phyloP scores from a whole-genome alignment of 1,284 basidiomycete genomes.

The Pseudozyma pruni region DNA sequence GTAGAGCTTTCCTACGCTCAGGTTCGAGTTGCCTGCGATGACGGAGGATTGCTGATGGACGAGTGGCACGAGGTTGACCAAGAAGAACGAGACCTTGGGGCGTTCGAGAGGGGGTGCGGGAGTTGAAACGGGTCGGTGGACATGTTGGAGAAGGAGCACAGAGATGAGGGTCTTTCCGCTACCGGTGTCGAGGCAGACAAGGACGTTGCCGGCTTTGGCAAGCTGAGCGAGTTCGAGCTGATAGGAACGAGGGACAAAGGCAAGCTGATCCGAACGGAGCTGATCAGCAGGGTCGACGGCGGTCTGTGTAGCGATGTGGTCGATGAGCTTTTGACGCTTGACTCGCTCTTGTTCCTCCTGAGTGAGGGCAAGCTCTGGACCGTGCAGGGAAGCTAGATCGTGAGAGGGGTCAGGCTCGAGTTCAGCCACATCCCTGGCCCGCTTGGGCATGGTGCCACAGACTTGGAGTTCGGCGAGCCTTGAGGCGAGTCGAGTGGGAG shows the following conservation, averaged over 20 bases:
- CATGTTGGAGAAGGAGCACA: constrained; percentile 51
- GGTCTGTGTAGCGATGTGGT: constrained; percentile 21
- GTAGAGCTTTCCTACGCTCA: constrained; percentile 44
- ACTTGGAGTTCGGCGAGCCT: background rate
- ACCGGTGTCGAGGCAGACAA: constrained; percentile 59
- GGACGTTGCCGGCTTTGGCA: constrained; percentile 41
- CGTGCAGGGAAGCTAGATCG: background rate
- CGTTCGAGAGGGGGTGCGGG: background rate
- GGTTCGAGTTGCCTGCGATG: constrained; percentile 46
- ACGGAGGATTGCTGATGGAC: constrained; percentile 56
- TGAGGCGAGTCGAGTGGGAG: background rate
- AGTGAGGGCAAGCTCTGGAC: background rate
- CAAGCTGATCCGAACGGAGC: constrained; percentile 28
- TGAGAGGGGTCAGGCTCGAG: background rate
- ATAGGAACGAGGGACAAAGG: constrained; percentile 32
- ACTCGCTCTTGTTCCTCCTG: background rate
- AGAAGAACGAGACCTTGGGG: constrained; percentile 40
- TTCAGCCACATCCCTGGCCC: background rate
- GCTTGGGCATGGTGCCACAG: constrained; percentile 23
- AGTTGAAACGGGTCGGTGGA: constrained; percentile 7
- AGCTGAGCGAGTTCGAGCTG: constrained; percentile 38
- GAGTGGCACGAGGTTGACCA: constrained; percentile 55
- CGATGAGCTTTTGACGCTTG: constrained; percentile 21
- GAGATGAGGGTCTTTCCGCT: constrained; percentile 60
- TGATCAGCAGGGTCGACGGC: constrained; percentile 24